Conservation (phyloP, 2,329 filamentous ascomycete species). For the Cadophora sp. region DNA sequence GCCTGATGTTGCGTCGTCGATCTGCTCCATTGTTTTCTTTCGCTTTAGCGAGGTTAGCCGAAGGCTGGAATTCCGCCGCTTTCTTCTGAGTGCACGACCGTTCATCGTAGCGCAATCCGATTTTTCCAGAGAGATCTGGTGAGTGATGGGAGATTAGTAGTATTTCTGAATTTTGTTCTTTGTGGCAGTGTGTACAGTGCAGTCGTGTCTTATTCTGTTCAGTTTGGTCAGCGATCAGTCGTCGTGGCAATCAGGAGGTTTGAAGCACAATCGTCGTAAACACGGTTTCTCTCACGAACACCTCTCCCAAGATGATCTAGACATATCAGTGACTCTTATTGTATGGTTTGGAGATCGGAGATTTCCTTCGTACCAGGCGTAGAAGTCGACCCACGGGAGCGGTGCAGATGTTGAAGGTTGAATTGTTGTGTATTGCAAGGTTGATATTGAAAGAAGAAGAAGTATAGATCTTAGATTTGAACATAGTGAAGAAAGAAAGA, state of each 20-base stretch:
- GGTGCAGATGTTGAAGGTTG: neutral
- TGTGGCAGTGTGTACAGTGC: neutral
- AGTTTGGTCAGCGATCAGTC: neutral
- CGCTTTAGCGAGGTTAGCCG: constrained; percentile 9
- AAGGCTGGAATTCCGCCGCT: neutral
- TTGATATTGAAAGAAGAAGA: neutral
- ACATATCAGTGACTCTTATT: neutral
- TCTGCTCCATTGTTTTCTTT: constrained; percentile 4
- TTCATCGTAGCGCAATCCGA: neutral
- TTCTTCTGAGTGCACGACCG: neutral
- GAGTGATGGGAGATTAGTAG: too few relatives aligned
- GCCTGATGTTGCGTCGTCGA: neutral
- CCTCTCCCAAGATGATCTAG: neutral
- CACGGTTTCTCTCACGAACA: too few relatives aligned
- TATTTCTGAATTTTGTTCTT: neutral
- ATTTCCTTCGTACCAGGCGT: neutral
- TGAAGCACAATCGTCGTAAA: too few relatives aligned
- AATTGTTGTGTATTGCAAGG: neutral
- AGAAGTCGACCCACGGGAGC: neutral
- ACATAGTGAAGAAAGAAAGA: neutral
- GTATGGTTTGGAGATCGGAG: neutral
- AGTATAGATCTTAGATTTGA: neutral
- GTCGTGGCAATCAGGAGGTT: neutral
- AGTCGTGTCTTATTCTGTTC: neutral
- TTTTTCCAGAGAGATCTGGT: neutral